Conservation (phyloP, 805 yeast genomes). For the Cyberlindnera saturnus region DNA sequence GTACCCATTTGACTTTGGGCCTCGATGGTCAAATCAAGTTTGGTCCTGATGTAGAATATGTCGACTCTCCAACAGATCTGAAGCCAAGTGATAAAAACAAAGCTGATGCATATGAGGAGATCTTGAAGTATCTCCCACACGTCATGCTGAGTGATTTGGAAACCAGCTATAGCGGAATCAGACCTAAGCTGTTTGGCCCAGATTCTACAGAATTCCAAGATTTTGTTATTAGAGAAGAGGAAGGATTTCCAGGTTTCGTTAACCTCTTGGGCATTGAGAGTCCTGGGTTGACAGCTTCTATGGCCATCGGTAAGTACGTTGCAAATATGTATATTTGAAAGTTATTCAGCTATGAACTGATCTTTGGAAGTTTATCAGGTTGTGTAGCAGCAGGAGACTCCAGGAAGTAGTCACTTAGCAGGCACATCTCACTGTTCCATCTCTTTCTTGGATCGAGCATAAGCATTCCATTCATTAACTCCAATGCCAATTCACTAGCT, state of each 20-base stretch:
- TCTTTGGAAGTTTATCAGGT: conserved; percentile 54
- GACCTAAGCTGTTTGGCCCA: conserved; percentile 65
- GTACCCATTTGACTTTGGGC: conserved; percentile 83
- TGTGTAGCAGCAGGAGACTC: conserved; percentile 74
- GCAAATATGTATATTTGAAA: conserved; percentile 17
- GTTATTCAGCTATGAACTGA: neutral
- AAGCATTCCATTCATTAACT: conserved; percentile 66
- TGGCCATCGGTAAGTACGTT: conserved; percentile 81
- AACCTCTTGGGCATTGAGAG: conserved; percentile 82
- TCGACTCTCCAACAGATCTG: conserved; percentile 42
- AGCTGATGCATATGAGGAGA: conserved; percentile 50
- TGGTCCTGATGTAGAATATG: conserved; percentile 90
- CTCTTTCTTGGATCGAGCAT: conserved; percentile 74
- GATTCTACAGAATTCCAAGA: conserved; percentile 52
- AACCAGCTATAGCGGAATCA: conserved; percentile 73
- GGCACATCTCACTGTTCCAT: conserved; percentile 56
- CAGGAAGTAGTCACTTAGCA: conserved; percentile 59
- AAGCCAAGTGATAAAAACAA: conserved; percentile 43
- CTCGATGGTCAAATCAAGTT: conserved; percentile 73
- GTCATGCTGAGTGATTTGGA: conserved; percentile 44
- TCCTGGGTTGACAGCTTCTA: conserved; percentile 79
- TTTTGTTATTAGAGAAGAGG: conserved; percentile 65
- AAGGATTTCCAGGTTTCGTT: conserved; percentile 70
- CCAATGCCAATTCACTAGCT: conserved; percentile 80
- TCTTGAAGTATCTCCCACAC: conserved; percentile 58